Conservation (phyloP, 345 rosid species). For the Aquilaria yunnanensis region DNA sequence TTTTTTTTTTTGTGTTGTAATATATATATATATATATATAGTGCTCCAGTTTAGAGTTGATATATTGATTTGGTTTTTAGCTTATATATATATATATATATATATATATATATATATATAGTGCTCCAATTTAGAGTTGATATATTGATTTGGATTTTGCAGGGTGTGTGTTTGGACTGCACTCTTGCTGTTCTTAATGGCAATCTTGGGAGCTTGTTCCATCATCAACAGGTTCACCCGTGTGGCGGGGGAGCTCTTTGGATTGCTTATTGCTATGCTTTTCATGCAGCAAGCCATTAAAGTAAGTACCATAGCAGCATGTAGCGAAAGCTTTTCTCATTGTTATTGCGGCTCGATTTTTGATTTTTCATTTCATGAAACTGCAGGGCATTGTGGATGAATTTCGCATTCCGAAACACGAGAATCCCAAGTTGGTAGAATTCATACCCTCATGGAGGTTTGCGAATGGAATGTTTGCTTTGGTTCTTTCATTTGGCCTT, state of each 20-base stretch:
- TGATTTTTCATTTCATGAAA: not conserved
- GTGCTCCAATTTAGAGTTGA: not conserved
- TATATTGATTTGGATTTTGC: slow-evolving; percentile 4
- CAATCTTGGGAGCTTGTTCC: slow-evolving; percentile 92
- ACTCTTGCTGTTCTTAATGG: slow-evolving; percentile 67
- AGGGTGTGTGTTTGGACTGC: slow-evolving; percentile 99
- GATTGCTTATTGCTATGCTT: slow-evolving; percentile 96
- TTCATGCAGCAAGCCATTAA: slow-evolving; percentile 97
- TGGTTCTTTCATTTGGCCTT: slow-evolving; percentile 88
- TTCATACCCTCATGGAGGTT: slow-evolving; percentile 80
- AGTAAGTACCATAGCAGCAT: slow-evolving; percentile 29
- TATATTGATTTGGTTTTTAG: not conserved
- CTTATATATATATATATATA: not conserved
- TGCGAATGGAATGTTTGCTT: slow-evolving; percentile 93
- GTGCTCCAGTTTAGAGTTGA: not conserved
- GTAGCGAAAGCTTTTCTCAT: not conserved
- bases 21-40: not conserved
- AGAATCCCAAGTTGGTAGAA: slow-evolving; percentile 42
- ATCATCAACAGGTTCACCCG: slow-evolving; percentile 94
- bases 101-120: not conserved
- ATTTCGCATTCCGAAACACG: slow-evolving; percentile 66
- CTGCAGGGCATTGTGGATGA: slow-evolving; percentile 83
- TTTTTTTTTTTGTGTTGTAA: not conserved
- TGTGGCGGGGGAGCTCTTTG: slow-evolving; percentile 88
- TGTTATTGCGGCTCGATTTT: not conserved